Evolutionary conservation across 768 basidiomycete genomes (phyloP).

Genomic region (Astraeus odoratus): DNA sequence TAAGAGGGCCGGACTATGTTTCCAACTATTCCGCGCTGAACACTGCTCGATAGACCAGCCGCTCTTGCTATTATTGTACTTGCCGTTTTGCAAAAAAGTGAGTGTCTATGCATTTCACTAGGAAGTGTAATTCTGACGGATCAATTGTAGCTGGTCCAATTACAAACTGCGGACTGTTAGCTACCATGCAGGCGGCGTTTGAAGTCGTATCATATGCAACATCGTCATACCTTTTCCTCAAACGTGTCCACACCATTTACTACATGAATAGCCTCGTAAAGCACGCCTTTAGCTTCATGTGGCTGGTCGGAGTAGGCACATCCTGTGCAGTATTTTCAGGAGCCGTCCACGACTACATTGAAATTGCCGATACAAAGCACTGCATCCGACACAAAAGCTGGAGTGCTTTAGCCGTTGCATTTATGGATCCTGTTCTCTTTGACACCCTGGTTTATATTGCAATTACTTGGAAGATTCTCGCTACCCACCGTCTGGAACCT

Average conservation of each 20-base stretch:
- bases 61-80: too few species aligned
- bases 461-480: slow-evolving; percentile 20
- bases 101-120: too few species aligned
- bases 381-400: slow-evolving; percentile 16
- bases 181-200: not conserved
- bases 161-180: not conserved
- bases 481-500: slow-evolving; percentile 1
- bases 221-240: slow-evolving; percentile 25
- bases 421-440: slow-evolving; percentile 16
- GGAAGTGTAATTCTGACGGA: slow-evolving; percentile 6
- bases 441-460: slow-evolving; percentile 27
- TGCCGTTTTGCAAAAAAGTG: too few species aligned
- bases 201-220: slow-evolving; percentile 2
- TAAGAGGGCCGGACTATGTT: too few species aligned
- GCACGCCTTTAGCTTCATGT: slow-evolving; percentile 16
- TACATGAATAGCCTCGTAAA: slow-evolving; percentile 9
- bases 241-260: slow-evolving; percentile 26
- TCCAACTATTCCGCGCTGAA: too few species aligned
- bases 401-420: slow-evolving; percentile 11
- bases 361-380: slow-evolving; percentile 20
- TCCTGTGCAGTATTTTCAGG: slow-evolving; percentile 17
- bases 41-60: too few species aligned
- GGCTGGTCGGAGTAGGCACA: slow-evolving; percentile 20
- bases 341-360: slow-evolving; percentile 9
- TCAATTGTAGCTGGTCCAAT: not conserved